phyloP scores from a whole-genome alignment of 2,329 filamentous ascomycete genomes.

The Sporothrix euskadiensis region DNA sequence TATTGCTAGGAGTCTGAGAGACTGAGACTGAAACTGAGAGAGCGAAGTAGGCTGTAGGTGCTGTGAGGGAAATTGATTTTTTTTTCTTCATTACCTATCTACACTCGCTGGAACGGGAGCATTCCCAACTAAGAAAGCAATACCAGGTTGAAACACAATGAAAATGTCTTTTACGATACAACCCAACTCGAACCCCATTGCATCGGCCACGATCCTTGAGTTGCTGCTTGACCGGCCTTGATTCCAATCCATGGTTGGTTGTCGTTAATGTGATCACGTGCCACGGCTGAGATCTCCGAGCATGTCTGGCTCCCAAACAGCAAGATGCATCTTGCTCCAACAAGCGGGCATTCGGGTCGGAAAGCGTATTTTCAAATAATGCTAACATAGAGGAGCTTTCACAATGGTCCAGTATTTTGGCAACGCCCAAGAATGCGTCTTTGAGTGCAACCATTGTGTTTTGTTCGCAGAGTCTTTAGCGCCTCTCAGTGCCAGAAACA shows the following conservation, averaged over 20 bases:
- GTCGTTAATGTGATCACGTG: background rate
- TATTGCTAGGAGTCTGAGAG: background rate
- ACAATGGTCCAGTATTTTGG: background rate
- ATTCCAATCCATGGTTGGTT: background rate
- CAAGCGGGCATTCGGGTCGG: background rate
- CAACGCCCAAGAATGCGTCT: background rate
- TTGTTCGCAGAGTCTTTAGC: background rate
- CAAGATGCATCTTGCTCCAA: background rate
- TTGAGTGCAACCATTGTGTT: background rate
- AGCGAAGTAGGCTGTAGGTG: conserved; percentile 3
- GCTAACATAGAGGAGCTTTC: background rate
- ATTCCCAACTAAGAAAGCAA: background rate
- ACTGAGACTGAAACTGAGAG: background rate
- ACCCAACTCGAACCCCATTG: background rate
- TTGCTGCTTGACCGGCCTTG: background rate
- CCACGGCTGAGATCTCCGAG: background rate
- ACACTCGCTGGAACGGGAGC: background rate
- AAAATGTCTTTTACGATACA: background rate
- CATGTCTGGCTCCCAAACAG: background rate
- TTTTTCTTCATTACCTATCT: background rate
- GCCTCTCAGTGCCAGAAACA: background rate
- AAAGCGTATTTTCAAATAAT: background rate
- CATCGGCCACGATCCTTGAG: background rate
- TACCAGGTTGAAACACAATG: conserved; percentile 10
- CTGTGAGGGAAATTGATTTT: conserved; percentile 16